phyloP scores from a whole-genome alignment of 2,329 filamentous ascomycete species.

The Parascedosporium putredinis region DNA sequence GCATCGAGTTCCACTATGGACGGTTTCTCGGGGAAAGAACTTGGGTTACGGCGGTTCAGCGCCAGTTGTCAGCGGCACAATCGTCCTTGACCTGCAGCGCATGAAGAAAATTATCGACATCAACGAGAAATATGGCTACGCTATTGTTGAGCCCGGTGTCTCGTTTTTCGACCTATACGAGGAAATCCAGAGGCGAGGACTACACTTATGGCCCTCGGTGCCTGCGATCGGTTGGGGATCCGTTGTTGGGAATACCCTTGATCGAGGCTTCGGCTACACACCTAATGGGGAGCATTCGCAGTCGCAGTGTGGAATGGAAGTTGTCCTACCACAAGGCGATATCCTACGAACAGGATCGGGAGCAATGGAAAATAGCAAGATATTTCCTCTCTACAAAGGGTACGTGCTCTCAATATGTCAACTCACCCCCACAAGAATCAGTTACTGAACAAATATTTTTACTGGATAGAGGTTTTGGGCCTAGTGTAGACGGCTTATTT shows the following conservation, averaged over 20 bases:
- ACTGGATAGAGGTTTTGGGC: slow-evolving; percentile 11
- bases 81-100: slow-evolving; percentile 30
- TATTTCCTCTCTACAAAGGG: slow-evolving; percentile 5
- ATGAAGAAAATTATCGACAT: slow-evolving; percentile 33
- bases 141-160: slow-evolving; percentile 34
- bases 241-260: slow-evolving; percentile 14
- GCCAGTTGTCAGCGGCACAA: slow-evolving; percentile 21
- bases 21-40: not conserved
- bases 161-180: slow-evolving; percentile 31
- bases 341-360: slow-evolving; percentile 30
- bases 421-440: not conserved
- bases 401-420: not conserved
- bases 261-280: slow-evolving; percentile 24
- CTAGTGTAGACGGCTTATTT: slow-evolving; percentile 11
- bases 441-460: not conserved
- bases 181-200: slow-evolving; percentile 17
- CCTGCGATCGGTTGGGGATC: slow-evolving; percentile 21
- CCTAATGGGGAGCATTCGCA: slow-evolving; percentile 25
- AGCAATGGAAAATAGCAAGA: slow-evolving; percentile 18
- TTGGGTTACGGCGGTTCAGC: slow-evolving; percentile 36
- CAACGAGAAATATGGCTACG: slow-evolving; percentile 29
- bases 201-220: slow-evolving; percentile 35
- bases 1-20: not conserved
- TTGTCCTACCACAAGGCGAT: slow-evolving; percentile 28
- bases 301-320: slow-evolving; percentile 29